Percentiles rank a stretch among this genome's conserved stretches.
Evolutionary conservation across 352 stramenopile species (phyloP).

Genomic region (Pelagophyceae sp.): DNA sequence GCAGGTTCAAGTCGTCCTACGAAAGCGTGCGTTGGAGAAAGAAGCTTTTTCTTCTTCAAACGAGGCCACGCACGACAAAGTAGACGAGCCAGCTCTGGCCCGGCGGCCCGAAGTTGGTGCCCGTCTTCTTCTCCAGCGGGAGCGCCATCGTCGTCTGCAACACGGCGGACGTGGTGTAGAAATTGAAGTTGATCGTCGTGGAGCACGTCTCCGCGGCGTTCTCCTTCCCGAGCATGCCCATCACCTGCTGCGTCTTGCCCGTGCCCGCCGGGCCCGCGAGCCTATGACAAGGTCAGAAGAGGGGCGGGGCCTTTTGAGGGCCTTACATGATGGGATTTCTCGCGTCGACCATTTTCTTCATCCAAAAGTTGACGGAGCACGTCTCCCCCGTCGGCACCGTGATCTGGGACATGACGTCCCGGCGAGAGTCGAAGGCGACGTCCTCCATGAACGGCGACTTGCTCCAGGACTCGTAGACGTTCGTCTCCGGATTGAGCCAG

Average conservation of each 20-base stretch:
- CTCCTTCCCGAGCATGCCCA: constrained; percentile 83
- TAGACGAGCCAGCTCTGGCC: constrained; percentile 85
- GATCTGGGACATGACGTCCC: constrained; percentile 54
- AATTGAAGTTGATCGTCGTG: constrained; percentile 93
- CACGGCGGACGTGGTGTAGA: constrained; percentile 85
- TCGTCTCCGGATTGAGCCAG: constrained; percentile 79
- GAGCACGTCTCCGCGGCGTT: constrained; percentile 70
- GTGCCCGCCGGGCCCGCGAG: constrained; percentile 82
- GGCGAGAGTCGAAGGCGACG: constrained; percentile 49
- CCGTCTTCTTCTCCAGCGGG: constrained; percentile 87
- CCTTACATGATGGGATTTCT: constrained; percentile 80
- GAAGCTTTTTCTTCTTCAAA: not conserved
- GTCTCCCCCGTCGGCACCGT: constrained; percentile 89
- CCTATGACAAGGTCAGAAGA: too few species aligned
- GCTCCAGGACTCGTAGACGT: constrained; percentile 83
- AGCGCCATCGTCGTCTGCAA: constrained; percentile 83
- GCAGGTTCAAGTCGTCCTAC: constrained; percentile 92
- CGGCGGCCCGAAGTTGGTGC: constrained; percentile 78
- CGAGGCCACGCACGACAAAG: not conserved
- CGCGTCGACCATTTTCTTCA: constrained; percentile 80
- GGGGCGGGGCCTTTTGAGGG: too few species aligned
- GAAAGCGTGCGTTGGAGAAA: constrained; percentile 57
- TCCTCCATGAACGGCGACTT: constrained; percentile 89
- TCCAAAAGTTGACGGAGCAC: constrained; percentile 85
- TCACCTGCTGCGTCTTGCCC: constrained; percentile 87